phyloP scores from a whole-genome alignment of 2,329 filamentous ascomycete genomes.

The Herpomyces periplanetae region DNA sequence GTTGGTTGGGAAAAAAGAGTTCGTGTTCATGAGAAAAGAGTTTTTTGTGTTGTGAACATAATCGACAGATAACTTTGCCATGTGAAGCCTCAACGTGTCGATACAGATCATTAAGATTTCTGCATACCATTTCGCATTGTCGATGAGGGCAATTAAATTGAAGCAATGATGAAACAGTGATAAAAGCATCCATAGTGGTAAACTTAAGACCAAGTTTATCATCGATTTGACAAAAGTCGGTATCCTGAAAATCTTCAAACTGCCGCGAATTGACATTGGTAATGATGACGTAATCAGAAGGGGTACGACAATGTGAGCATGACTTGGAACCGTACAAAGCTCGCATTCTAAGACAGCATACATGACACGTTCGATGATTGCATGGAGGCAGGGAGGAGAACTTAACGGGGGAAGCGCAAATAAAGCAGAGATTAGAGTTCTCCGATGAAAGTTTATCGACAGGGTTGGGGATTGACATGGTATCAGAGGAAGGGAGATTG shows the following conservation, averaged over 20 bases:
- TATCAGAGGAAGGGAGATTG: too few species aligned
- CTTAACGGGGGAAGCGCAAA: conserved; percentile 60
- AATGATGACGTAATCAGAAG: conserved; percentile 53
- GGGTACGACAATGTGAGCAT: conserved; percentile 64
- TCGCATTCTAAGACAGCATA: conserved; percentile 59
- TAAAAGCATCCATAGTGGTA: conserved; percentile 50
- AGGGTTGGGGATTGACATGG: too few species aligned
- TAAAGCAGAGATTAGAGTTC: conserved; percentile 83
- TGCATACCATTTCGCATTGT: conserved; percentile 45
- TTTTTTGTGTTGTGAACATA: conserved; percentile 40
- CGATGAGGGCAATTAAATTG: conserved; percentile 76
- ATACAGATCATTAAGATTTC: conserved; percentile 39
- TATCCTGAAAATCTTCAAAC: conserved; percentile 38
- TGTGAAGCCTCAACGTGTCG: conserved; percentile 45
- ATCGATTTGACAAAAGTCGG: conserved; percentile 37
- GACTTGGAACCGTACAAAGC: conserved; percentile 85
- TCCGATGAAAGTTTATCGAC: too few species aligned
- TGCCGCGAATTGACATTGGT: conserved; percentile 45
- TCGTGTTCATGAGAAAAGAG: conserved; percentile 95
- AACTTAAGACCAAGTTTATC: conserved; percentile 68
- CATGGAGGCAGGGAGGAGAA: conserved; percentile 69
- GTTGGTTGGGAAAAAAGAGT: conserved; percentile 38
- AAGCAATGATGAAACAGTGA: conserved; percentile 52
- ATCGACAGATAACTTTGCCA: conserved; percentile 41
- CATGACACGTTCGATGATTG: conserved; percentile 86